Base-by-base conservation (phyloP, 1,284 basidiomycete species). In the Irpex rosettiformis region DNA sequence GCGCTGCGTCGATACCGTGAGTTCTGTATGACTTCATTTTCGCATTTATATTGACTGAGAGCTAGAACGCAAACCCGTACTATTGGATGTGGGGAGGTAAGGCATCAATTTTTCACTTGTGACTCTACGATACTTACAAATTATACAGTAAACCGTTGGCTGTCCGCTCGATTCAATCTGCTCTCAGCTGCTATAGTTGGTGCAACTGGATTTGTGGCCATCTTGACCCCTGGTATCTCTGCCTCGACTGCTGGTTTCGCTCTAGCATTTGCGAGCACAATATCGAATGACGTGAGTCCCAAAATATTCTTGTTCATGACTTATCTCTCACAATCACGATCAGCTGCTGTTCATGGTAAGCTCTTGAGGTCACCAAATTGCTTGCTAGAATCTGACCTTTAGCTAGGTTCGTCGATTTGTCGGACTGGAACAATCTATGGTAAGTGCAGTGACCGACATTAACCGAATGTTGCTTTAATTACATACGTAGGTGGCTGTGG, bases 361-460 rank as follows among this genome's bases (percentile, higher is more conserved):
- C 25, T 13, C n/a, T n/a, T 51, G 13, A 51, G 25, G 21, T 49
- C 48, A 18, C 22, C 25, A 16, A 24, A 27, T 11, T 13, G 27
- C 21, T 10, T 16, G 18, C 13, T 37, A 21, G n/a, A 22, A 11
- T n/a, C 13, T 43, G 16, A 30, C 28, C 16, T 18, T 24, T 24
- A 25, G 22, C 45, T 45, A 77, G 75, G 78, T 87, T 29, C 80
- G 86, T 40, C 80, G 87, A 51, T 91, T 89, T 64, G 93, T 96
- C 54, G 86, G 91, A 45, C 77, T 97, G 18, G 94, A 97, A 70
- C 93, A 97, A 72, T 89, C 88, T 21, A 94, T 97, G 93, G 94
- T 88, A 60, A 8, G 43, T 45, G 21, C 13, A 65, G 77, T 59
- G 25, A 3, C 45, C 4, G 28, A 45, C 55, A 10, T 51, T 55